These are phyloP conservation scores for Eucalyptus erythrocorys DNA, from an alignment of 345 rosid genomes.

Conservation along the genomic window DNA sequence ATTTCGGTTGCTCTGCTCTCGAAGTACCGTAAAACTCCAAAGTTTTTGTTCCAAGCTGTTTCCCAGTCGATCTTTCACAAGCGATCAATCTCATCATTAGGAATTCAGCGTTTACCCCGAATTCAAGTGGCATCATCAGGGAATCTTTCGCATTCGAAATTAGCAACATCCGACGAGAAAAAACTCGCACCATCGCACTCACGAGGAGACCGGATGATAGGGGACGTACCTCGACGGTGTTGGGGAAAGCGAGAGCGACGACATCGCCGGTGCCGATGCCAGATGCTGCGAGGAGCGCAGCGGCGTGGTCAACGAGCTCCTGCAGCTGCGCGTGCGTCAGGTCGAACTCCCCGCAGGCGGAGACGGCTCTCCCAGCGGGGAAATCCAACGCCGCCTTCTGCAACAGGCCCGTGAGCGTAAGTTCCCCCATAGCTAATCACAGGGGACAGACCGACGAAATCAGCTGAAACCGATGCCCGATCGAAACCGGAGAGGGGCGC, in stretches of 20 bases:
- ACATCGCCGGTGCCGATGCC: slow-evolving; percentile 44
- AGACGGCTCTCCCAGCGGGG: slow-evolving; percentile 23
- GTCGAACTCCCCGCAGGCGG: slow-evolving; percentile 26
- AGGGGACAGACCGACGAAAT: not conserved
- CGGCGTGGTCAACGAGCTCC: slow-evolving; percentile 35
- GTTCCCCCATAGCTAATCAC: not conserved
- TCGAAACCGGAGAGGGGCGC: not conserved
- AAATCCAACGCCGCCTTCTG: slow-evolving; percentile 28
- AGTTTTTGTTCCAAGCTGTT: not conserved
- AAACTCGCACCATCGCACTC: not conserved
- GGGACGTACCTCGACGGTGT: slow-evolving; percentile 46
- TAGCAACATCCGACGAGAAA: not conserved
- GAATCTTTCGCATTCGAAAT: not conserved
- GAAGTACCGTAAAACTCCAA: not conserved
- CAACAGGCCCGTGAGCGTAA: slow-evolving; percentile 33
- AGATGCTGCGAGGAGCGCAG: slow-evolving; percentile 30
- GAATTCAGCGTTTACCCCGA: not conserved
- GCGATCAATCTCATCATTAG: not conserved
- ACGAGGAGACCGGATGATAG: not conserved
- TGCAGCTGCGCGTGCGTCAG: slow-evolving; percentile 27
- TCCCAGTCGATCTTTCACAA: not conserved
- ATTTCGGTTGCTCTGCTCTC: not conserved
- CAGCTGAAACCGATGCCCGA: not conserved
- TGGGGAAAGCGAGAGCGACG: slow-evolving; percentile 56
- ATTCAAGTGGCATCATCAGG: not conserved